A percentile compares a stretch with the other conserved stretches of the same genome.
phyloP scores from a whole-genome alignment of 768 basidiomycete genomes.

The Astraeus odoratus region DNA sequence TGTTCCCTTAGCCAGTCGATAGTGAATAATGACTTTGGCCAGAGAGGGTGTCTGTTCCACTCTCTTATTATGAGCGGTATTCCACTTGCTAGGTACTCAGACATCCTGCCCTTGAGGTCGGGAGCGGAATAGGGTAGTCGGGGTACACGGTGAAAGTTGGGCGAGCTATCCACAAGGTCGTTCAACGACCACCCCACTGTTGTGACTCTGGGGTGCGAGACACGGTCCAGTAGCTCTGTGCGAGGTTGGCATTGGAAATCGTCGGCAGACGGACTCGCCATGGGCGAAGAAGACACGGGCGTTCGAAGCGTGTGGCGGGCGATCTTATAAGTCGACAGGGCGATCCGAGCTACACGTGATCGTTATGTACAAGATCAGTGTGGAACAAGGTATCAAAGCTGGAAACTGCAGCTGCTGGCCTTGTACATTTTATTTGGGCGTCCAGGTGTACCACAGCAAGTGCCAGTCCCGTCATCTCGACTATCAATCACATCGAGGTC shows the following conservation, averaged over 20 bases:
- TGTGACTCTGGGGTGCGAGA: slow-evolving; percentile 22
- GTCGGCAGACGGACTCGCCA: neutral
- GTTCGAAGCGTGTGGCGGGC: neutral
- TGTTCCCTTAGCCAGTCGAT: slow-evolving; percentile 45
- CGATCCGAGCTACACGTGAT: neutral
- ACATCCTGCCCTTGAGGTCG: slow-evolving; percentile 30
- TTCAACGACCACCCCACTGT: slow-evolving; percentile 48
- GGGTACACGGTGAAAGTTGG: slow-evolving; percentile 37
- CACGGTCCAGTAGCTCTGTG: neutral
- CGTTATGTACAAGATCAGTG: neutral
- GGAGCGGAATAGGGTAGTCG: slow-evolving; percentile 29
- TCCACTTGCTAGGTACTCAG: slow-evolving; percentile 42
- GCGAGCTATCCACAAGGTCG: slow-evolving; percentile 29
- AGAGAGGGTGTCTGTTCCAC: slow-evolving; percentile 46
- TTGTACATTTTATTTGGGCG: neutral
- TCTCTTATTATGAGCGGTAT: slow-evolving; percentile 59
- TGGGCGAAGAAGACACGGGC: neutral
- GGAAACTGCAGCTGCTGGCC: too few relatives aligned
- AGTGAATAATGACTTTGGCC: slow-evolving; percentile 51
- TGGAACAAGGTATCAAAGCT: too few relatives aligned
- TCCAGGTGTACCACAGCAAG: slow-evolving; percentile 11
- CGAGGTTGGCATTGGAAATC: neutral
- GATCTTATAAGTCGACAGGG: neutral
- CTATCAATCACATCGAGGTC: too few relatives aligned
- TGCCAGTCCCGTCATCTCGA: too few relatives aligned